phyloP scores from a whole-genome alignment of 169 alveolate genomes.

The Plasmodium malariae region DNA sequence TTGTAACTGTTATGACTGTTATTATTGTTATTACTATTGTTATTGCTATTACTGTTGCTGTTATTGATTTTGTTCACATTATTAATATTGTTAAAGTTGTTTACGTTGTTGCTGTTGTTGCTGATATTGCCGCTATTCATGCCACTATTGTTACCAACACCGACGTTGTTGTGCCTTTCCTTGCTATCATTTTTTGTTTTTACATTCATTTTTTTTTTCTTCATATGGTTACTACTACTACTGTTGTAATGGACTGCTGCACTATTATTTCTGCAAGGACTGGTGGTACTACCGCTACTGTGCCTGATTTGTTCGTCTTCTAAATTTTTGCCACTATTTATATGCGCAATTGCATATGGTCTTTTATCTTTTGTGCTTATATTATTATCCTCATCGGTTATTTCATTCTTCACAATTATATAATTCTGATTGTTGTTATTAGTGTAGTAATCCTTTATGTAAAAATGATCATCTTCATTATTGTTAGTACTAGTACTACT shows the following conservation, averaged over 20 bases:
- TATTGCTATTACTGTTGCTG: neutral
- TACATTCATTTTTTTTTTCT: neutral
- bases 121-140: neutral
- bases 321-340: neutral
- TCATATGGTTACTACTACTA: neutral
- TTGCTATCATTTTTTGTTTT: neutral
- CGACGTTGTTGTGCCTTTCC: neutral
- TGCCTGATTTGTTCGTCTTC: neutral
- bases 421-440: neutral
- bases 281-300: conserved; percentile 24
- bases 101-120: neutral
- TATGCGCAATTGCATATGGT: neutral
- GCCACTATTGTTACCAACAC: neutral
- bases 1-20: neutral
- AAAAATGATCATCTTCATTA: neutral
- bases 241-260: neutral
- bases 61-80: neutral
- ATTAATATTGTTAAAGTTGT: neutral
- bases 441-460: conserved; percentile 1
- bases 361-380: conserved; percentile 2
- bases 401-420: conserved; percentile 7
- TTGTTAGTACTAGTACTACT: neutral
- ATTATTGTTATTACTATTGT: neutral
- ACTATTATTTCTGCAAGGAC: neutral
- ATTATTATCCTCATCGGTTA: neutral